These are phyloP conservation scores for Aschersonia sp. DNA, from an alignment of 2,329 filamentous ascomycete species.

Conservation along the genomic window DNA sequence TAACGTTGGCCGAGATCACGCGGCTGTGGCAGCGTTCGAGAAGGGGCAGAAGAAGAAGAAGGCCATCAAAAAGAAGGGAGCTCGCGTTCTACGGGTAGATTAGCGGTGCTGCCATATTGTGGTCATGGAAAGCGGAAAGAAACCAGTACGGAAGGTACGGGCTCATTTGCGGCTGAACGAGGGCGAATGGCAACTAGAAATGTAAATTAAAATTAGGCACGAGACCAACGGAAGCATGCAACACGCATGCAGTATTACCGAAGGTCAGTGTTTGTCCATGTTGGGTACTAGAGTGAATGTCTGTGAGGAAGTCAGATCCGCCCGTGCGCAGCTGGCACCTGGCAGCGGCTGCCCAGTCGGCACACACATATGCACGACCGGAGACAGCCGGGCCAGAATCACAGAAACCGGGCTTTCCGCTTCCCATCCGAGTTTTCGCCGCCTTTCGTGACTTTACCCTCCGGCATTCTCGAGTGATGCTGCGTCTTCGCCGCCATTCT, in stretches of 20 bases:
- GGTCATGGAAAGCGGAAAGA: no score
- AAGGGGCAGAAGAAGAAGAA: constrained; percentile 77
- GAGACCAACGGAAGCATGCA: no score
- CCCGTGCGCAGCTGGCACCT: neutral
- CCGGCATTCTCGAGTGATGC: neutral
- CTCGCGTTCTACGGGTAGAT: constrained; percentile 57
- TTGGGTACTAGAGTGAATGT: no score
- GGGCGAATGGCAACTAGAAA: no score
- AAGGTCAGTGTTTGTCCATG: no score
- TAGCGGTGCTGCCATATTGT: constrained; percentile 21
- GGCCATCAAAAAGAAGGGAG: constrained; percentile 54
- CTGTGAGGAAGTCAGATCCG: neutral
- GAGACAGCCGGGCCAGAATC: neutral
- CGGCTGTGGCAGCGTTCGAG: constrained; percentile 52
- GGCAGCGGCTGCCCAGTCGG: neutral
- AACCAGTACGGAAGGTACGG: no score
- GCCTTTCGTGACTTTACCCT: neutral
- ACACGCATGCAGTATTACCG: no score
- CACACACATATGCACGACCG: neutral
- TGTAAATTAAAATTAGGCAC: no score
- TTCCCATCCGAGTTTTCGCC: neutral
- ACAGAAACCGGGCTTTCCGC: neutral
- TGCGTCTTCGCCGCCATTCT: neutral
- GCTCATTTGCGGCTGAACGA: no score
- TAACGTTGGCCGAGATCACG: constrained; percentile 84